These are phyloP conservation scores for Stagonosporopsis cucurbitacearum DNA, from an alignment of 2,329 filamentous ascomycete genomes.

Conservation along the genomic window DNA sequence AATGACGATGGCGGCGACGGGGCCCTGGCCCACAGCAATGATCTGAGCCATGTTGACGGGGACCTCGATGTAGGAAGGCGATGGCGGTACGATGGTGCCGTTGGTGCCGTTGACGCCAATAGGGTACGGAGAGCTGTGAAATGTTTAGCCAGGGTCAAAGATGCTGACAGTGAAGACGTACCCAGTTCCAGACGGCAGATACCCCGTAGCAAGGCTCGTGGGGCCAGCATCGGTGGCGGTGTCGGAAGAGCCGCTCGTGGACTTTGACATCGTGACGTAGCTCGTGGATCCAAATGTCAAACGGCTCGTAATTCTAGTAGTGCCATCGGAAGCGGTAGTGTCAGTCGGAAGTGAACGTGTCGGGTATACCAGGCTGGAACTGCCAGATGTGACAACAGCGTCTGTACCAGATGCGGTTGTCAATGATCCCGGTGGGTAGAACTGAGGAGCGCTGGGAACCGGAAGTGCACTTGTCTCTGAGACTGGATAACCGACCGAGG, in stretches of 20 bases:
- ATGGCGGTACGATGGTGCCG: slow-evolving; percentile 30
- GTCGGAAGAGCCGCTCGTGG: slow-evolving; percentile 17
- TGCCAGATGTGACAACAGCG: slow-evolving; percentile 17
- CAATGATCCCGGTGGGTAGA: slow-evolving; percentile 3
- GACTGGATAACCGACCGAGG: neutral
- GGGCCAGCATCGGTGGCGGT: slow-evolving; percentile 26
- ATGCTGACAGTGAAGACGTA: slow-evolving; percentile 16
- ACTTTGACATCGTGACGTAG: slow-evolving; percentile 23
- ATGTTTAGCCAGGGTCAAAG: slow-evolving; percentile 3
- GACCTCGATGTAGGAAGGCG: slow-evolving; percentile 32
- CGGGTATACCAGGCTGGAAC: slow-evolving; percentile 19
- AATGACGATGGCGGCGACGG: slow-evolving; percentile 35
- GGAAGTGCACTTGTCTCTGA: slow-evolving; percentile 8
- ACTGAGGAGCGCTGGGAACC: neutral
- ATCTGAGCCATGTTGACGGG: slow-evolving; percentile 34
- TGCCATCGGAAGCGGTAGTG: slow-evolving; percentile 25
- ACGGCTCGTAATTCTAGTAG: slow-evolving; percentile 36
- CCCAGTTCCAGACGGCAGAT: slow-evolving; percentile 36
- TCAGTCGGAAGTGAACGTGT: slow-evolving; percentile 14
- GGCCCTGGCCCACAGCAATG: slow-evolving; percentile 31
- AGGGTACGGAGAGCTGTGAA: slow-evolving; percentile 24
- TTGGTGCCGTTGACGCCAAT: slow-evolving; percentile 36
- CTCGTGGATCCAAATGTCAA: slow-evolving; percentile 32
- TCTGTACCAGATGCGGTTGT: slow-evolving; percentile 16
- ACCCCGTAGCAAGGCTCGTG: slow-evolving; percentile 29